Percentiles rank a stretch among this genome's conserved stretches.
phyloP scores from a whole-genome alignment of 169 alveolate genomes.

The Neospora caninum region DNA sequence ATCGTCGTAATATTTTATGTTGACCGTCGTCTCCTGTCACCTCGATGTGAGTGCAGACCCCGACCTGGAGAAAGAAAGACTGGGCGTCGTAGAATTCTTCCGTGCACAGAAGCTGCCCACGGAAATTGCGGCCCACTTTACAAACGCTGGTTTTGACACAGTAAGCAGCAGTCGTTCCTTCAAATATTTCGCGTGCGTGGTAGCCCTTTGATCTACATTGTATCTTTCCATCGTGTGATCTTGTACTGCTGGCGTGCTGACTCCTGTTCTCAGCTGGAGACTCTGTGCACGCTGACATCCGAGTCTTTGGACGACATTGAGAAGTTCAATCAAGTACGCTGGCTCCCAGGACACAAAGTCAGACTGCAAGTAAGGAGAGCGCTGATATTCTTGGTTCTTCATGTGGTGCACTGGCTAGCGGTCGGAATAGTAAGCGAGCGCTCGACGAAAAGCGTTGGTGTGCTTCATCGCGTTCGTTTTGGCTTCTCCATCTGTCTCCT shows the following conservation, averaged over 20 bases:
- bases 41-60: slow-evolving; percentile 76
- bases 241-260: not conserved
- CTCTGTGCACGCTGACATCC: slow-evolving; percentile 83
- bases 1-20: not conserved
- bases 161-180: slow-evolving; percentile 10
- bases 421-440: not conserved
- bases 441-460: not conserved
- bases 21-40: not conserved
- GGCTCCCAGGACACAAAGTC: slow-evolving; percentile 92
- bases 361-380: slow-evolving; percentile 58
- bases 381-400: not conserved
- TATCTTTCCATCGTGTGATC: not conserved
- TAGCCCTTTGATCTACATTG: not conserved
- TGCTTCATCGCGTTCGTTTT: not conserved
- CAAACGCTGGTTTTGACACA: slow-evolving; percentile 90
- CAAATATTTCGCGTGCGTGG: not conserved
- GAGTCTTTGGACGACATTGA: slow-evolving; percentile 88
- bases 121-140: slow-evolving; percentile 86
- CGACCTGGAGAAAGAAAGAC: slow-evolving; percentile 83
- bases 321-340: slow-evolving; percentile 81
- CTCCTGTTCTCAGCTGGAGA: slow-evolving; percentile 76
- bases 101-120: slow-evolving; percentile 84
- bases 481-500: not conserved
- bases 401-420: not conserved
- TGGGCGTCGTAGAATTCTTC: slow-evolving; percentile 85